Evolutionary conservation across 1,284 basidiomycete genomes (phyloP).

Genomic region (Cronartium ribicola): DNA sequence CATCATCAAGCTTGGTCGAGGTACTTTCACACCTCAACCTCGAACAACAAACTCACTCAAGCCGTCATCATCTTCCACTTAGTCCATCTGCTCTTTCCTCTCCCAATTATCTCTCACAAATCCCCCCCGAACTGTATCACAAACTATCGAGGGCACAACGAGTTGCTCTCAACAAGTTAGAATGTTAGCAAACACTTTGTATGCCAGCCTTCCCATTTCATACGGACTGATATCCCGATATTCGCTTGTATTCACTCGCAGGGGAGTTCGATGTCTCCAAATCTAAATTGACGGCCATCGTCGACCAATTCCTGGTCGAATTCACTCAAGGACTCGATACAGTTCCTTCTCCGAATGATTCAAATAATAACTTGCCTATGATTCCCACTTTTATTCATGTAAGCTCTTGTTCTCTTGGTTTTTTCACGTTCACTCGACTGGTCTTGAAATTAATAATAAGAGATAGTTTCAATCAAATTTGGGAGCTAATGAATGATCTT

Average conservation of each 20-base stretch:
- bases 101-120: background rate
- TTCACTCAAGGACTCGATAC: conserved; percentile 39
- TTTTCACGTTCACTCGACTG: background rate
- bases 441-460: background rate
- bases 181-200: background rate
- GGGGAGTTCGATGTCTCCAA: conserved; percentile 32
- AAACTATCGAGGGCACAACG: background rate
- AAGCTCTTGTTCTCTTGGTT: background rate
- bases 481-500: background rate
- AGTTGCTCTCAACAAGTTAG: background rate
- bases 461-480: background rate
- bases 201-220: background rate
- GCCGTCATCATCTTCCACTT: too few relatives aligned
- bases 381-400: conserved; percentile 46
- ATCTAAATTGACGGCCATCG: conserved; percentile 21
- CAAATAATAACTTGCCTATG: conserved; percentile 45
- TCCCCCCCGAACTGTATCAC: background rate
- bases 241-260: background rate
- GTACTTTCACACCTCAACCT: too few relatives aligned
- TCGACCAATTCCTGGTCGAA: conserved; percentile 32
- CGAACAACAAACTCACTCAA: too few relatives aligned
- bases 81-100: background rate
- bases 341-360: conserved; percentile 37
- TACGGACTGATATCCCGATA: background rate
- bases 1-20: too few relatives aligned